These are phyloP conservation scores for Daphne laureola DNA, from an alignment of 441 rosid genomes.

Conservation along the genomic window DNA sequence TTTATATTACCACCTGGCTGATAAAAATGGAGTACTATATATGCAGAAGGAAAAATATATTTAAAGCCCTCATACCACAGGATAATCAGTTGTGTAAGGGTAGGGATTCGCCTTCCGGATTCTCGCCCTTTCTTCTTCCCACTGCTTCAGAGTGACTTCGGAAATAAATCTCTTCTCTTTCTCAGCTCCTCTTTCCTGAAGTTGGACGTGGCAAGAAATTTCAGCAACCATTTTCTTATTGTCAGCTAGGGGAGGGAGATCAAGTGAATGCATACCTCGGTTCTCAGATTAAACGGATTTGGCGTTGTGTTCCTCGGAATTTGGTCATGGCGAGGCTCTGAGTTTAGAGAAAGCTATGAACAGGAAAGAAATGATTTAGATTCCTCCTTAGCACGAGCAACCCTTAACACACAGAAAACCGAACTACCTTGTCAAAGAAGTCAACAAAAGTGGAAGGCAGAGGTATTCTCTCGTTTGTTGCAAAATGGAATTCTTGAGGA, in stretches of 20 bases:
- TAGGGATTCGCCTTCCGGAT: constrained; percentile 81
- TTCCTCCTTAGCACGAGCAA: no score
- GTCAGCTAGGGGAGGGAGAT: not conserved
- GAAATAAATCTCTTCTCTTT: constrained; percentile 61
- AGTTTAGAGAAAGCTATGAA: constrained; percentile 71
- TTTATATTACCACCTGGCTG: no score
- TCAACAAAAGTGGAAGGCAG: constrained; percentile 50
- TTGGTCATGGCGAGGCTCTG: constrained; percentile 54
- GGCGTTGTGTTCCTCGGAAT: constrained; percentile 68
- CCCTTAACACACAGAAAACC: not conserved
- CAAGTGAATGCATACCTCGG: constrained; percentile 51
- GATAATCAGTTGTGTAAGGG: constrained; percentile 94
- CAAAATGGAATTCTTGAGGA: constrained; percentile 91
- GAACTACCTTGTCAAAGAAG: constrained; percentile 70
- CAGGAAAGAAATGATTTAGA: not conserved
- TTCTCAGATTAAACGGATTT: constrained; percentile 82
- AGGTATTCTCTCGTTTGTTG: constrained; percentile 85
- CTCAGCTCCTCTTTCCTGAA: constrained; percentile 90
- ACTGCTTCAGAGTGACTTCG: constrained; percentile 51
- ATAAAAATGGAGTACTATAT: no score
- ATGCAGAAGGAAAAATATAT: not conserved
- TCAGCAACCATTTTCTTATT: not conserved
- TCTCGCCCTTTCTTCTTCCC: constrained; percentile 72
- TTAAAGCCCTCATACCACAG: constrained; percentile 52
- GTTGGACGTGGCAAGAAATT: not conserved